Evolutionary conservation across 192 early-diverging fungal genomes (phyloP), one percentile per base, ranked within the genome.

Genomic region (Linnemannia zychae): DNA sequence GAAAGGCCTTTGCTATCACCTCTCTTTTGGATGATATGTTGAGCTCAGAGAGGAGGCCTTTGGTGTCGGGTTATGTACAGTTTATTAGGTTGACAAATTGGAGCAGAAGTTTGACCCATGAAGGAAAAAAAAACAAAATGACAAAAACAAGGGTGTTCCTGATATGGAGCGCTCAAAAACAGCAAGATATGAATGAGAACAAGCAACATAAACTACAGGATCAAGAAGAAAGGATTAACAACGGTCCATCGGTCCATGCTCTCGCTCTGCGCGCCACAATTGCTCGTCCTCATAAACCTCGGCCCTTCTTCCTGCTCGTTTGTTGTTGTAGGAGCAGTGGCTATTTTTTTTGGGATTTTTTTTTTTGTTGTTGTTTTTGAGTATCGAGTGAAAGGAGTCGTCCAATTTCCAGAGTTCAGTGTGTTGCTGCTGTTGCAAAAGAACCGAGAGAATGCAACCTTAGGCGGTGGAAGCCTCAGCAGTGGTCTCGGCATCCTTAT

Each of bases 381-480:
- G 20, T 36, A 20, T 69, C 4, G 38, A 9, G 67, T 38, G 31
- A 7, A 66, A 66, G 28, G 20, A n/a, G 66, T 38, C 37, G 66
- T 36, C 38, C 67, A 36, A 69, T 69, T 69, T 40, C 67, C 34
- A 40, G 28, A 31, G 57, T 13, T 63, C 24, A 63, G 24, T 28
- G 18, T 53, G 52, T 18, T 53, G 48, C n/a, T 53, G 52, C 6
- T 63, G 57, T 31, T 31, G 57, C 57, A 60, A 31, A 24, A 18
- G 20, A 24, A 0, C 4, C 33, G 17, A 20, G 5, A 7, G 67
- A 18, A n/a, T n/a, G 57, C 11, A 60, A 4, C 71, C 33, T 74
- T 80, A 80, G 33, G 79, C 72, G 12, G 63, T 53, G 20, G 37
- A 38, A 24, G 33, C 71, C 5, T 68, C 36, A 63, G 33, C 53